These are phyloP conservation scores for Cladophialophora chaetospira DNA, from an alignment of 2,329 filamentous ascomycete species.

Conservation along the genomic window DNA sequence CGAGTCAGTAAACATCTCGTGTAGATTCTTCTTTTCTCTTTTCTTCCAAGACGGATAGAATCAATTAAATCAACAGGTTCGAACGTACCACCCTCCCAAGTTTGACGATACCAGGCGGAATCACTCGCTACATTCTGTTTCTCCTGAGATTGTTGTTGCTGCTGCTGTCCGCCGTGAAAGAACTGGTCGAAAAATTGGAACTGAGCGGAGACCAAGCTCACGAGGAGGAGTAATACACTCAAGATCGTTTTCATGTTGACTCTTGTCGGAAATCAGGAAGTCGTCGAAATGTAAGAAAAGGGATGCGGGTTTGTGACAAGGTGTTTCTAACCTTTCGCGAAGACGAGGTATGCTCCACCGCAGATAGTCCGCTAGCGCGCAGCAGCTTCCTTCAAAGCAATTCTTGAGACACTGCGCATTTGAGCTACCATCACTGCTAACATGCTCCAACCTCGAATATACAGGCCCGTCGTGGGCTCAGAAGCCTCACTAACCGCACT, in stretches of 20 bases:
- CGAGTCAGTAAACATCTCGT: conserved; percentile 11
- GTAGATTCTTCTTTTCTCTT: too few relatives aligned
- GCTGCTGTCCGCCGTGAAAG: conserved; percentile 65
- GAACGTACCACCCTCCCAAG: conserved; percentile 55
- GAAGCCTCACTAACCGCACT: conserved; percentile 41
- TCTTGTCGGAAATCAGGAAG: neutral
- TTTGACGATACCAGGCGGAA: conserved; percentile 73
- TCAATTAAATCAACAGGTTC: too few relatives aligned
- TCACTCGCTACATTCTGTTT: conserved; percentile 84
- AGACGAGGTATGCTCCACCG: too few relatives aligned
- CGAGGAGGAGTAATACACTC: conserved; percentile 57
- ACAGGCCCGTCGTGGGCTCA: conserved; percentile 42
- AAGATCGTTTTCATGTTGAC: conserved; percentile 18
- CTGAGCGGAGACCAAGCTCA: conserved; percentile 67
- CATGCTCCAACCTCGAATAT: conserved; percentile 49
- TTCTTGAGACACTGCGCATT: too few relatives aligned
- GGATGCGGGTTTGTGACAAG: too few relatives aligned
- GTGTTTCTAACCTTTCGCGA: too few relatives aligned
- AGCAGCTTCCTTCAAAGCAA: too few relatives aligned
- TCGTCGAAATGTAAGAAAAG: too few relatives aligned
- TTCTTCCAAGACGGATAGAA: too few relatives aligned
- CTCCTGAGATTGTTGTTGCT: conserved; percentile 59
- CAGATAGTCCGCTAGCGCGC: too few relatives aligned
- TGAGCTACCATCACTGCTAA: neutral
- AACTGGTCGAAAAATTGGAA: conserved; percentile 99